Conservation (phyloP, 1,139 yeast genomes). For the Meyerozyma guilliermondii region DNA sequence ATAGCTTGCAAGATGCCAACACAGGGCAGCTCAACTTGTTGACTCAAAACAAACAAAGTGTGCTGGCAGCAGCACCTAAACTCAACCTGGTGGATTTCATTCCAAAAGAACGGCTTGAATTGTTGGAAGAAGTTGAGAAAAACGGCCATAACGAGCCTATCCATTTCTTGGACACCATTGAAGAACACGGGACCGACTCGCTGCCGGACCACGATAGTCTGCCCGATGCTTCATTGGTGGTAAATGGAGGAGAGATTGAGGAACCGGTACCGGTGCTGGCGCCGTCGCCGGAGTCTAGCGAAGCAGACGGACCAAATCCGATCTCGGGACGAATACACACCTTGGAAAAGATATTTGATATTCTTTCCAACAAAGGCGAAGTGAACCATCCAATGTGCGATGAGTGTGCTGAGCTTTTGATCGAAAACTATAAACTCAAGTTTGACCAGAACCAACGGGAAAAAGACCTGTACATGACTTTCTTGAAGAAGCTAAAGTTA, state of each 20-base stretch:
- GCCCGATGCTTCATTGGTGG: constrained; percentile 1
- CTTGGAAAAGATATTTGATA: constrained; percentile 60
- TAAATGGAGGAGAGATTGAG: constrained; percentile 14
- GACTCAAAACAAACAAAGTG: constrained; percentile 10
- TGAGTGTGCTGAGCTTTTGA: constrained; percentile 71
- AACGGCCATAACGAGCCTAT: constrained; percentile 15
- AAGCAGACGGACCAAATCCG: constrained; percentile 11
- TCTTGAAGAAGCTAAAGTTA: constrained; percentile 61
- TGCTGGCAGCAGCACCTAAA: constrained; percentile 5
- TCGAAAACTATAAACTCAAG: constrained; percentile 63
- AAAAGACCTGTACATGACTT: constrained; percentile 71
- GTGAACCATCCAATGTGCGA: constrained; percentile 86
- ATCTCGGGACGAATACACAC: constrained; percentile 41
- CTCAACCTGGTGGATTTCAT: constrained; percentile 27
- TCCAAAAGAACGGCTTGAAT: constrained; percentile 26
- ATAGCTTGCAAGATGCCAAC: constrained; percentile 24
- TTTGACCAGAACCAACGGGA: constrained; percentile 75
- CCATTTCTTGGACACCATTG: constrained; percentile 9
- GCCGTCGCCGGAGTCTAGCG: constrained; percentile 3
- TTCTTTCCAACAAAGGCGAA: constrained; percentile 56
- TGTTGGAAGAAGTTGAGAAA: constrained; percentile 17
- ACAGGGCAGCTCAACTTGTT: constrained; percentile 31
- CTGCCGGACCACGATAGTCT: constrained; percentile 9
- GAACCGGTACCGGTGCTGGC: constrained; percentile 13
- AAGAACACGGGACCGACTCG: constrained; percentile 15